Base-by-base conservation (phyloP, 805 yeast genomes). In the Candida piceae region DNA sequence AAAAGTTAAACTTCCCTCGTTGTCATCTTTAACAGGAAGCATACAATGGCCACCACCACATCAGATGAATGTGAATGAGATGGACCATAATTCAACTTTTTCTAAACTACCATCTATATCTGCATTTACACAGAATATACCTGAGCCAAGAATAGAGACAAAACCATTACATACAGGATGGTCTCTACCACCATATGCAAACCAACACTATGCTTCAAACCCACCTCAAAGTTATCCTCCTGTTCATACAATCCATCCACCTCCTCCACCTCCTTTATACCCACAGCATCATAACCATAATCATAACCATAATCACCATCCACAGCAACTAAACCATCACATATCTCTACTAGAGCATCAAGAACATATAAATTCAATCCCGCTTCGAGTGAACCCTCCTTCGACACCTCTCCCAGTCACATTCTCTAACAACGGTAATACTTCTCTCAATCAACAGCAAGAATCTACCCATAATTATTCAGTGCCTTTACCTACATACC, bases 21-120 rank as follows among this genome's bases (percentile, higher is more conserved):
- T 47, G 13, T 27, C 48, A 9, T 25, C 51, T 10, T 32, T 47
- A 5, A 42, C 42, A n/a, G 46, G 42, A 15, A 37, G 37, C 21
- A 29, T 47, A 9, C 30, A 40, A 4, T 26, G 41, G 16, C 45
- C 42, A 5, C 39, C 41, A 20, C 38, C 38, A 5, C 40, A 25
- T 21, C 35, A 31, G 6, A 16, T 15, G 4, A 29, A 35, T 22
- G 29, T 21, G 26, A 35, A 35, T 28, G 32, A n/a, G n/a, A n/a
- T n/a, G n/a, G n/a, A 36, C 13, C 26, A 23, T 13, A 36, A 35
- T 20, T 37, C 39, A 12, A 32, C 42, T 4, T 32, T 40, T 19
- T 27, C 44, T 9, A 29, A 33, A 15, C 27, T 40, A 20, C 36
- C 44, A 8, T 28, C 31, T 5, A 28, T 28, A 4, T 26, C 29